phyloP scores from a whole-genome alignment of 2,329 filamentous ascomycete genomes.

The Colletotrichum lupini region DNA sequence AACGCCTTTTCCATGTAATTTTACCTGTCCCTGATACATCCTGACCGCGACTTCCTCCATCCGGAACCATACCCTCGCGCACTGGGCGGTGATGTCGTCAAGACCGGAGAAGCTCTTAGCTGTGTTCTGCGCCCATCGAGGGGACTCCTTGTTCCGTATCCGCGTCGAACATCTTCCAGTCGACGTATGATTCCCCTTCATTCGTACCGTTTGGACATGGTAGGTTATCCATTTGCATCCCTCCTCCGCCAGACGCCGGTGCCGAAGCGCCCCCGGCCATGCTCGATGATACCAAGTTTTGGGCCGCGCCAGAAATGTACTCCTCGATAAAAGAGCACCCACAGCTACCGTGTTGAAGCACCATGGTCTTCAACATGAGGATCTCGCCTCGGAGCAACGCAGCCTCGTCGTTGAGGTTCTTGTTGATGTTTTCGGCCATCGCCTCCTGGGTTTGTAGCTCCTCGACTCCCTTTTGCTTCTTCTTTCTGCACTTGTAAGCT shows the following conservation, averaged over 20 bases:
- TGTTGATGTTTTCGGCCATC: conserved; percentile 36
- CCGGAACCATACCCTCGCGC: conserved; percentile 10
- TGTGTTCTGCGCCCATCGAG: background rate
- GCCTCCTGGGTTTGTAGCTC: conserved; percentile 34
- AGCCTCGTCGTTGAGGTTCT: conserved; percentile 23
- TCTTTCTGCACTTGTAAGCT: conserved; percentile 35
- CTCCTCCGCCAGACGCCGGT: too few relatives aligned
- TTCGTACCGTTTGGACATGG: background rate
- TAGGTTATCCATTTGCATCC: background rate
- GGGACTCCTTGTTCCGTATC: background rate
- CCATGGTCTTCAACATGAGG: conserved; percentile 34
- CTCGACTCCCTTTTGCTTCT: conserved; percentile 35
- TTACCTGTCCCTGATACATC: background rate
- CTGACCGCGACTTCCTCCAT: background rate
- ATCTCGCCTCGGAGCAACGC: conserved; percentile 28
- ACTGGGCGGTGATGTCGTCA: conserved; percentile 9
- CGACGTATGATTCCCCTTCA: background rate
- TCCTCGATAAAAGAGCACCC: conserved; percentile 33
- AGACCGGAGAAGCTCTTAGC: conserved; percentile 15
- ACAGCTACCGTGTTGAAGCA: conserved; percentile 32
- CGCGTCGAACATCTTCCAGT: conserved; percentile 21
- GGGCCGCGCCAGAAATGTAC: conserved; percentile 30
- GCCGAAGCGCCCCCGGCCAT: background rate
- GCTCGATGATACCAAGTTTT: conserved; percentile 23
- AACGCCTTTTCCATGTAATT: background rate